Conservation (phyloP, 2,329 filamentous ascomycete species). For the Hypoxylon sp. region DNA sequence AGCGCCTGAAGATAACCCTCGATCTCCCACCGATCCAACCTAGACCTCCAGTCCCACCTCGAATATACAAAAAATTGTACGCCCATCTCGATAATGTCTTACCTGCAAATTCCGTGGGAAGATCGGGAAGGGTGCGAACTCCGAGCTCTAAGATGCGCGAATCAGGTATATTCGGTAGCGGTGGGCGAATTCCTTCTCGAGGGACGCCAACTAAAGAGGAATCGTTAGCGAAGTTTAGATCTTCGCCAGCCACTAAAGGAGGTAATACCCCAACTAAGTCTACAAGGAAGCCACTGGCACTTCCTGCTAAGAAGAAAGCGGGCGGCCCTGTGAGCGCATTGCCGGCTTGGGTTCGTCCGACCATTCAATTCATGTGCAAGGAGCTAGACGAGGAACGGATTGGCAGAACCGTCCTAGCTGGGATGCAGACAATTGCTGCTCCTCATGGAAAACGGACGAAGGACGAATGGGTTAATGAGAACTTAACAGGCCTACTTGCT, state of each 20-base stretch:
- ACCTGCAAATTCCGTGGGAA: slow-evolving; percentile 54
- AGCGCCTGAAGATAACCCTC: slow-evolving; percentile 81
- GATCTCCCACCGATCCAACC: slow-evolving; percentile 83
- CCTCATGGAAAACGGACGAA: slow-evolving; percentile 61
- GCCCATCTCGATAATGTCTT: slow-evolving; percentile 83
- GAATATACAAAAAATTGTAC: slow-evolving; percentile 88
- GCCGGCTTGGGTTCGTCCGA: slow-evolving; percentile 78
- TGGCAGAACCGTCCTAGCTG: slow-evolving; percentile 81
- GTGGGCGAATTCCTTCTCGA: slow-evolving; percentile 58
- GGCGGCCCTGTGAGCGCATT: slow-evolving; percentile 54
- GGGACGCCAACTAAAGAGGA: slow-evolving; percentile 64
- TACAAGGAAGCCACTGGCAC: slow-evolving; percentile 52
- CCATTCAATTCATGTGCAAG: slow-evolving; percentile 75
- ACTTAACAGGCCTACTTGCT: slow-evolving; percentile 70
- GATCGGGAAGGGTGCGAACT: slow-evolving; percentile 50
- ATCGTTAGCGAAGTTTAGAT: slow-evolving; percentile 61
- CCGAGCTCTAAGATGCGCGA: slow-evolving; percentile 57
- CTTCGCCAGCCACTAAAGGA: slow-evolving; percentile 55
- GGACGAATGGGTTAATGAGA: slow-evolving; percentile 64
- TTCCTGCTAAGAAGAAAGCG: slow-evolving; percentile 53
- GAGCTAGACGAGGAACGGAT: slow-evolving; percentile 73
- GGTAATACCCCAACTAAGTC: slow-evolving; percentile 62
- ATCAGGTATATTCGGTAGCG: slow-evolving; percentile 54
- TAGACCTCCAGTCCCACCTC: slow-evolving; percentile 82
- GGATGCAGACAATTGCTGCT: slow-evolving; percentile 71